Percentiles rank a stretch among this genome's conserved stretches.
Conservation (phyloP, 148 eudicot species). For the Salicornia ramosissima region DNA sequence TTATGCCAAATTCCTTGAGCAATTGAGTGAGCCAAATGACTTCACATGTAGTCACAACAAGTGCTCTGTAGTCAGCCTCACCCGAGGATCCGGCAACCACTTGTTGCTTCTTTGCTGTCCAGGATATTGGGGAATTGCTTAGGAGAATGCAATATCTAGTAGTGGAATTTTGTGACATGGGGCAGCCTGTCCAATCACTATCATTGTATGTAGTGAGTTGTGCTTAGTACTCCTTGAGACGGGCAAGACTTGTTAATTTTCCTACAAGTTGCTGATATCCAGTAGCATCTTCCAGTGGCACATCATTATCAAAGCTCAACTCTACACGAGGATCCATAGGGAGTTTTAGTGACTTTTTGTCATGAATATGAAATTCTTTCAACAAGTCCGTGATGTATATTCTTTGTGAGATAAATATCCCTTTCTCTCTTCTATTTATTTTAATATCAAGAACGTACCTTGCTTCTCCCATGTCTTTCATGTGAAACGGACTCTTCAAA, state of each 20-base stretch:
- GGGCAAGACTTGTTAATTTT: too few species aligned
- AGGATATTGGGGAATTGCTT: background rate
- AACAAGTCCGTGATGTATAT: background rate
- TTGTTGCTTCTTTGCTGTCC: background rate
- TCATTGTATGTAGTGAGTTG: background rate
- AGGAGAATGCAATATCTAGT: background rate
- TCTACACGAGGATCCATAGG: too few species aligned
- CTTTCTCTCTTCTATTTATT: too few species aligned
- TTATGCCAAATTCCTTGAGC: background rate
- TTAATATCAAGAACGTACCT: too few species aligned
- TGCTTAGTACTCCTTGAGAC: background rate
- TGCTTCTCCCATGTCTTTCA: too few species aligned
- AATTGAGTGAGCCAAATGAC: background rate
- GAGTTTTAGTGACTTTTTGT: background rate
- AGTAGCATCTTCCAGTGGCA: too few species aligned
- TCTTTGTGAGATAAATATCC: too few species aligned
- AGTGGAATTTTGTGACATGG: too few species aligned
- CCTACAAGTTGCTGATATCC: too few species aligned
- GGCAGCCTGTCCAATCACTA: background rate
- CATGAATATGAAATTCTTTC: background rate
- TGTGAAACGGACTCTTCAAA: too few species aligned
- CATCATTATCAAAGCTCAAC: too few species aligned
- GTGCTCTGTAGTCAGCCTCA: background rate
- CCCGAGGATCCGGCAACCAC: background rate
- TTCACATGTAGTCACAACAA: background rate